phyloP scores from a whole-genome alignment of 768 basidiomycete genomes.

The Leccinellum rugosiceps region DNA sequence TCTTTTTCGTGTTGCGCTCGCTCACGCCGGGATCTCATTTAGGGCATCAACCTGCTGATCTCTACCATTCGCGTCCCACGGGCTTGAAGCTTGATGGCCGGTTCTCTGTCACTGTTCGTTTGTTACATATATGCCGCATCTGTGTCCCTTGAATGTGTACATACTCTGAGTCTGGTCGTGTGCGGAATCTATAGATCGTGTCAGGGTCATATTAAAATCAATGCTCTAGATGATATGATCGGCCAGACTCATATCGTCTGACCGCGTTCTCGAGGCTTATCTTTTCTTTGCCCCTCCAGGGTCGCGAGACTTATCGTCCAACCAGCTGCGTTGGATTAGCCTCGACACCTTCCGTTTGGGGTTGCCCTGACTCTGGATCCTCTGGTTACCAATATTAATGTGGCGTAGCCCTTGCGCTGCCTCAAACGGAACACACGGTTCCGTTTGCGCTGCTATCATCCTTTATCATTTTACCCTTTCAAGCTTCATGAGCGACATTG shows the following conservation, averaged over 20 bases:
- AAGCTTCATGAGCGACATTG: not conserved
- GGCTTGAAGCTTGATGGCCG: not conserved
- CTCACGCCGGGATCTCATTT: not conserved
- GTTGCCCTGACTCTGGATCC: not conserved
- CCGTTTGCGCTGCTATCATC: not conserved
- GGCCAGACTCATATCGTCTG: not conserved
- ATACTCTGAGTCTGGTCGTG: not conserved
- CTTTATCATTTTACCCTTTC: not conserved
- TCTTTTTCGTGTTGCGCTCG: not conserved
- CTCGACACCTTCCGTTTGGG: not conserved
- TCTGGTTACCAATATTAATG: too few species aligned
- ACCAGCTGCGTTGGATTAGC: not conserved
- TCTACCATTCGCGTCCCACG: slow-evolving; percentile 12
- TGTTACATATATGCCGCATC: not conserved
- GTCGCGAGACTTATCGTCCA: not conserved
- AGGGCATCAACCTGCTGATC: slow-evolving; percentile 8
- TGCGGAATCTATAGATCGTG: not conserved
- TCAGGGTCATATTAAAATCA: not conserved
- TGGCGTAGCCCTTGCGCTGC: not conserved
- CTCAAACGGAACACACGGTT: not conserved
- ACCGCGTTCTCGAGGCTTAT: not conserved
- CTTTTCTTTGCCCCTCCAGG: not conserved
- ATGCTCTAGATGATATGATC: not conserved
- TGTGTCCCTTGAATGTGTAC: not conserved
- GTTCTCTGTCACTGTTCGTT: not conserved